Base-by-base conservation (phyloP, 306 rosid species). In the Cucumis melo region DNA sequence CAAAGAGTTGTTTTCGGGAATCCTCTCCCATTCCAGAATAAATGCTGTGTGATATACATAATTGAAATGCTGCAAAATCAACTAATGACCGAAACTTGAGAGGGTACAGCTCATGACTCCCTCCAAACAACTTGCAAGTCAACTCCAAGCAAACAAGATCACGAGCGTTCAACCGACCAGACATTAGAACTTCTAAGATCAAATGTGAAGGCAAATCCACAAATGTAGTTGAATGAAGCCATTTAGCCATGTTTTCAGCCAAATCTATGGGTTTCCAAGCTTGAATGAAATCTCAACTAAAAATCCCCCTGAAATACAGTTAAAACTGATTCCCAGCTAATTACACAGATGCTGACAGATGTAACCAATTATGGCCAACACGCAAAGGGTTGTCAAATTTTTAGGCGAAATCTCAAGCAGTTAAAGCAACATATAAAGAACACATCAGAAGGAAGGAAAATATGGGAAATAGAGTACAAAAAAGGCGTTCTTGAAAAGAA, bases 131-230 rank as follows among this genome's bases (percentile, higher is more conserved):
- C 84, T 85, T 93, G 46, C 92, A 93, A 82, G 96, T 91, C 78
- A 90, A 81, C 82, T 93, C 98, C 77, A 93, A 86, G 84, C 79
- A 85, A 80, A 81, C 87, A 77, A 93, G 96, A 85, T 93, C 97
- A 54, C 48, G 55, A 24, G 92, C 90, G 67, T 87, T 85, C 24
- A 93, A 94, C 86, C 87, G 83, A 59, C 94, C 91, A 0, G 90
- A 90, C 79, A 87, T 87, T 38, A 93, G 72, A 78, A 93, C 85
- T 24, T 91, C 98, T 53, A 91, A 81, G 77, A 93, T 83, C 86
- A 93, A 85, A 81, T 93, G 96, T 24, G 92, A 91, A 27, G 97
- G 93, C 71, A 86, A 71, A 78, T 86, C 89, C 83, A 67, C 83
- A 39, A 86, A 72, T 38, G 67, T 65, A 68, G 77, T 74, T 34